Evolutionary conservation across 2,329 filamentous ascomycete genomes (phyloP).

Genomic region (Tolypocladium amazonense): DNA sequence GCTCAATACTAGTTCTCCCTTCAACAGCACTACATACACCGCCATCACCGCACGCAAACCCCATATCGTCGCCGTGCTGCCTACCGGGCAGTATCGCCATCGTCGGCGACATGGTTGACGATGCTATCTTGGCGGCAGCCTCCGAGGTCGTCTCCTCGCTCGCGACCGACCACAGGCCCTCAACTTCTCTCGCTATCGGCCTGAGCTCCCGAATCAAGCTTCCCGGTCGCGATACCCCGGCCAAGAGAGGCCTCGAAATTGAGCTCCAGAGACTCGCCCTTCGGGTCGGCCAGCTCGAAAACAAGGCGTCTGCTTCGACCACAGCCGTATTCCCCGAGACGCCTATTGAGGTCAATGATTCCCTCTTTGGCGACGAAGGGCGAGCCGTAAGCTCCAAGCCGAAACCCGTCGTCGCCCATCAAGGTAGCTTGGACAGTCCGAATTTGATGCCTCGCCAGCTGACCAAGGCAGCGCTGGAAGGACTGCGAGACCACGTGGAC

Average conservation of each 20-base stretch:
- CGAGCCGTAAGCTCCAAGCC: conserved; percentile 25
- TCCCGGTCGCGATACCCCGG: conserved; percentile 63
- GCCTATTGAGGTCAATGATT: conserved; percentile 63
- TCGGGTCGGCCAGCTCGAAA: conserved; percentile 74
- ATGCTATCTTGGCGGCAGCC: conserved; percentile 42
- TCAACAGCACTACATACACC: background rate
- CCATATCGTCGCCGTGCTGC: conserved; percentile 13
- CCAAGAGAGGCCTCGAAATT: conserved; percentile 69
- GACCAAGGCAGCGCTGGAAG: conserved; percentile 74
- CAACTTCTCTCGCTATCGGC: conserved; percentile 27
- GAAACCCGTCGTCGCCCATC: conserved; percentile 33
- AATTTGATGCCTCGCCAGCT: conserved; percentile 36
- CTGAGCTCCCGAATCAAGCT: conserved; percentile 50
- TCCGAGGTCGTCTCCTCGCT: conserved; percentile 43
- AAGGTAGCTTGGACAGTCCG: conserved; percentile 28
- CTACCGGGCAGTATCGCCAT: conserved; percentile 13
- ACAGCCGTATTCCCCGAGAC: conserved; percentile 63
- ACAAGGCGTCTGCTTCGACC: conserved; percentile 53
- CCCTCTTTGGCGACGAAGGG: conserved; percentile 50
- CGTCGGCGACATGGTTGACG: conserved; percentile 37
- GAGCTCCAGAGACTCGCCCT: conserved; percentile 72
- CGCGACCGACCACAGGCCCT: conserved; percentile 31
- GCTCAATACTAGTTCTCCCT: background rate
- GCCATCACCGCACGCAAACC: background rate
- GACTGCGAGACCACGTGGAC: conserved; percentile 81